Evolutionary conservation across 1,284 basidiomycete species (phyloP).

Genomic region (Agroathelia rolfsii): DNA sequence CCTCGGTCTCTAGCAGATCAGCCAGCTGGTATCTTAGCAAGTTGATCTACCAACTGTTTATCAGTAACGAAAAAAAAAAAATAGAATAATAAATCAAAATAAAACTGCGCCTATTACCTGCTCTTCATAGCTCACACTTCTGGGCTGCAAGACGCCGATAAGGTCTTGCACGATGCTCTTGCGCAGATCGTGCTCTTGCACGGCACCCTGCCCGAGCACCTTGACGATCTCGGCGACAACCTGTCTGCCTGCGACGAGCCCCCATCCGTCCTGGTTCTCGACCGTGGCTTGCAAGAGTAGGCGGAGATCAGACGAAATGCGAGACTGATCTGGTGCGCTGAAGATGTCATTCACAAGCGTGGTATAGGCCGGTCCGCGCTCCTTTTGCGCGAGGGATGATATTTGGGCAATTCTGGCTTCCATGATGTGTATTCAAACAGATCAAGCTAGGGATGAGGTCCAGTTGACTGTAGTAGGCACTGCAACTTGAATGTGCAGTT

Average conservation of each 20-base stretch:
- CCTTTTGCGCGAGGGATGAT: slow-evolving; percentile 64
- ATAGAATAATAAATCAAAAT: slow-evolving; percentile 3
- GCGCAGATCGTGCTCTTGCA: slow-evolving; percentile 47
- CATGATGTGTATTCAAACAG: slow-evolving; percentile 29
- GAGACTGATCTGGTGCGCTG: slow-evolving; percentile 33
- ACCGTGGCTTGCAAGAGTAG: slow-evolving; percentile 65
- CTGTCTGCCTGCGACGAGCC: slow-evolving; percentile 78
- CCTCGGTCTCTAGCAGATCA: slow-evolving; percentile 79
- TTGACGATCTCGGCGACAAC: slow-evolving; percentile 76
- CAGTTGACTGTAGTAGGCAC: too few species aligned
- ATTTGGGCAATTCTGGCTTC: slow-evolving; percentile 55
- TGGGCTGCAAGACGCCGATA: slow-evolving; percentile 62
- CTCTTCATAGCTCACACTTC: slow-evolving; percentile 86
- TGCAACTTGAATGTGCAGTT: too few species aligned
- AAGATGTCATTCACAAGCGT: slow-evolving; percentile 48
- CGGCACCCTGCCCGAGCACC: slow-evolving; percentile 41
- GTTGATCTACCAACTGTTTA: slow-evolving; percentile 54
- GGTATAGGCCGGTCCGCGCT: slow-evolving; percentile 72
- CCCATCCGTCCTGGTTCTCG: slow-evolving; percentile 68
- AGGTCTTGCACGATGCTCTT: slow-evolving; percentile 68
- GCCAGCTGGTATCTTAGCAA: slow-evolving; percentile 80
- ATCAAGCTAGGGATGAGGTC: slow-evolving; percentile 3
- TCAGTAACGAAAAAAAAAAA: slow-evolving; percentile 9
- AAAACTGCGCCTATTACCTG: slow-evolving; percentile 70
- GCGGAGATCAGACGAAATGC: slow-evolving; percentile 46